phyloP scores from a whole-genome alignment of 2,329 filamentous ascomycete genomes.

The Cyphellophora attinorum region DNA sequence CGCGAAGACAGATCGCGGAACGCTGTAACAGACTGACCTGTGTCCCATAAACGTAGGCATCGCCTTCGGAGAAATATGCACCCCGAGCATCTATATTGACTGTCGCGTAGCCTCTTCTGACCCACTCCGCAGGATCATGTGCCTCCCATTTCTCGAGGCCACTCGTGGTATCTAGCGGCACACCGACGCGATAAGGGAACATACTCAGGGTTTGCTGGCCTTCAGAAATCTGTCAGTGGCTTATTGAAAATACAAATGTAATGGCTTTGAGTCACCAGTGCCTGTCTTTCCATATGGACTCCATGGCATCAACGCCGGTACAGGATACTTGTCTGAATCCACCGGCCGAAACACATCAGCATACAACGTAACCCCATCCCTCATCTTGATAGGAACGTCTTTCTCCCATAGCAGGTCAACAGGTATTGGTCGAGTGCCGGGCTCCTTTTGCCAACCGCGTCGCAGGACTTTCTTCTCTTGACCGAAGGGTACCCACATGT shows the following conservation, averaged over 20 bases:
- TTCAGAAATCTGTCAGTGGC: too few relatives aligned
- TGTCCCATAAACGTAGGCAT: slow-evolving; percentile 29
- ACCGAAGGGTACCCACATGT: slow-evolving; percentile 8
- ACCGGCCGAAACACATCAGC: slow-evolving; percentile 20
- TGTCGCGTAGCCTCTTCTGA: slow-evolving; percentile 21
- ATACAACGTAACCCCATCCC: slow-evolving; percentile 20
- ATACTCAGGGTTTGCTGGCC: too few relatives aligned
- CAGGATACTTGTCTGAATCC: slow-evolving; percentile 9
- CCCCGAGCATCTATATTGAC: slow-evolving; percentile 23
- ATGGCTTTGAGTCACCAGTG: too few relatives aligned
- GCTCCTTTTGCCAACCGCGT: slow-evolving; percentile 9
- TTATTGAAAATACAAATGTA: slow-evolving; percentile 7
- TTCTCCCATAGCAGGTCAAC: too few relatives aligned
- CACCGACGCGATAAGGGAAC: too few relatives aligned
- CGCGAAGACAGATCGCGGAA: too few relatives aligned
- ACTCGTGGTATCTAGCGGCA: slow-evolving; percentile 9
- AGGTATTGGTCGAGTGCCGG: slow-evolving; percentile 5
- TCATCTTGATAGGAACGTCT: slow-evolving; percentile 18
- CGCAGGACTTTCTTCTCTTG: slow-evolving; percentile 8
- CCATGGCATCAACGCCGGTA: slow-evolving; percentile 21
- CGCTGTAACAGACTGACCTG: too few relatives aligned
- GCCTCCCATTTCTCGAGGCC: slow-evolving; percentile 18
- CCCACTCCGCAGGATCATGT: slow-evolving; percentile 23
- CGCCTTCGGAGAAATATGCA: slow-evolving; percentile 20
- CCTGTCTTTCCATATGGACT: slow-evolving; percentile 23